Evolutionary conservation across 192 early-diverging fungal species (phyloP).

Genomic region (Fimicolochytrium jonesii): DNA sequence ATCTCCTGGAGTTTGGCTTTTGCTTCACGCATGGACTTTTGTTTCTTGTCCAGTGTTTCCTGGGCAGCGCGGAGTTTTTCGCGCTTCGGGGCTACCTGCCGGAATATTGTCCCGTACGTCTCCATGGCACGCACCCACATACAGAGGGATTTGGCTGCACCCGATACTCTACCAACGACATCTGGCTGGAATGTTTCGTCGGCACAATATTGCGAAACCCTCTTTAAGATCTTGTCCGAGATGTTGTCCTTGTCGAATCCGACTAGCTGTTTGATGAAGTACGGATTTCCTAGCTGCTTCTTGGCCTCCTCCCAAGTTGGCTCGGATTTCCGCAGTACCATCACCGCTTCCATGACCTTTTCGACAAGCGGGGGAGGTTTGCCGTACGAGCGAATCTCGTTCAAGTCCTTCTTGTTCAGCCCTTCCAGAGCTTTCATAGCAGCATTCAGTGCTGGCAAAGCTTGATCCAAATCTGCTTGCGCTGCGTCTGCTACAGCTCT

Average conservation of each 20-base stretch:
- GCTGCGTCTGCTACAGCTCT: conserved; percentile 53
- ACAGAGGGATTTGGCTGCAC: conserved; percentile 54
- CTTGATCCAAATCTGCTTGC: conserved; percentile 57
- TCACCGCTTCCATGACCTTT: conserved; percentile 61
- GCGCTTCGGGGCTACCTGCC: conserved; percentile 57
- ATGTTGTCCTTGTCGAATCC: conserved; percentile 64
- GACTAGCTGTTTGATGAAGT: conserved; percentile 62
- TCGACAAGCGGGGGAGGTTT: conserved; percentile 61
- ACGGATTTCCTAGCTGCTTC: conserved; percentile 56
- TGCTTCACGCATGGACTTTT: conserved; percentile 49
- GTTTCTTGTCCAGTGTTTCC: conserved; percentile 59
- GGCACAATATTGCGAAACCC: conserved; percentile 50
- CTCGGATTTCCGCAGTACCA: conserved; percentile 57
- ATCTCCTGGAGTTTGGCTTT: conserved; percentile 58
- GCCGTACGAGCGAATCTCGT: conserved; percentile 55
- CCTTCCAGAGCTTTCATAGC: conserved; percentile 55
- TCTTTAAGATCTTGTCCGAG: conserved; percentile 52
- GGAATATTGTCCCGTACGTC: conserved; percentile 54
- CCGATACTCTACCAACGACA: conserved; percentile 54
- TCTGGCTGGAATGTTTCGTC: conserved; percentile 60
- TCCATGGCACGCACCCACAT: conserved; percentile 64
- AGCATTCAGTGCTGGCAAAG: conserved; percentile 53
- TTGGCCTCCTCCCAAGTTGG: conserved; percentile 63
- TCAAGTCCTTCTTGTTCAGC: conserved; percentile 60
- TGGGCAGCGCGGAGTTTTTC: conserved; percentile 52